phyloP scores from a whole-genome alignment of 345 rosid genomes.

The Anastatica hierochuntica region DNA sequence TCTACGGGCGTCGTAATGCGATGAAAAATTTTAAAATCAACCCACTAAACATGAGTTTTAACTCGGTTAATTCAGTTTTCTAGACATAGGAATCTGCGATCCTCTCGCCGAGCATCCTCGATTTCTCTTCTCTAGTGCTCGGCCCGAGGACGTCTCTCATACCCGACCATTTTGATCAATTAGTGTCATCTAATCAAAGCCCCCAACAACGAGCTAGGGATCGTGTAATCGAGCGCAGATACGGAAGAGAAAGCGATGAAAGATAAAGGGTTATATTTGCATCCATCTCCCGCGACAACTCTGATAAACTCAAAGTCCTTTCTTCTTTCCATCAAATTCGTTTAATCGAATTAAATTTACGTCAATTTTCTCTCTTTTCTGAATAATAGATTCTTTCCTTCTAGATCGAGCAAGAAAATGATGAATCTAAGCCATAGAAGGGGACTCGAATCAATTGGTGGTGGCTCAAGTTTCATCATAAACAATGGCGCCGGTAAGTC shows the following conservation, averaged over 20 bases:
- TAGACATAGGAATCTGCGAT: conserved; percentile 54
- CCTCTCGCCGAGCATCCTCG: conserved; percentile 68
- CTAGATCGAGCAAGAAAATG: too few relatives aligned
- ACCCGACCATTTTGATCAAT: conserved; percentile 61
- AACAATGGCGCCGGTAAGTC: too few relatives aligned
- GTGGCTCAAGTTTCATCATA: too few relatives aligned
- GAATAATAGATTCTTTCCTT: too few relatives aligned
- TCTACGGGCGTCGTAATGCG: conserved; percentile 75
- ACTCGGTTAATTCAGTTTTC: conserved; percentile 40
- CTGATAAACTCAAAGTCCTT: conserved; percentile 54
- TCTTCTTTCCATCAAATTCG: conserved; percentile 60
- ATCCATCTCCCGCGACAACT: conserved; percentile 60
- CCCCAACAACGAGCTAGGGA: too few relatives aligned
- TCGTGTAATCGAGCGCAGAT: conserved; percentile 26
- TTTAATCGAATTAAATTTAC: too few relatives aligned
- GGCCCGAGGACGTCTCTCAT: conserved; percentile 72
- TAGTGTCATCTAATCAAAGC: too few relatives aligned
- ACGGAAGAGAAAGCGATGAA: conserved; percentile 59
- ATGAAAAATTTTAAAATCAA: conserved; percentile 65
- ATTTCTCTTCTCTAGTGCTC: conserved; percentile 59
- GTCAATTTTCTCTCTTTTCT: too few relatives aligned
- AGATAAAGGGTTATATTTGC: conserved; percentile 70
- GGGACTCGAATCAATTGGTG: too few relatives aligned
- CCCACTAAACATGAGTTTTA: conserved; percentile 63
- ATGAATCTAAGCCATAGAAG: too few relatives aligned